phyloP scores from a whole-genome alignment of 345 rosid genomes.

The Eucalyptus viminalis region DNA sequence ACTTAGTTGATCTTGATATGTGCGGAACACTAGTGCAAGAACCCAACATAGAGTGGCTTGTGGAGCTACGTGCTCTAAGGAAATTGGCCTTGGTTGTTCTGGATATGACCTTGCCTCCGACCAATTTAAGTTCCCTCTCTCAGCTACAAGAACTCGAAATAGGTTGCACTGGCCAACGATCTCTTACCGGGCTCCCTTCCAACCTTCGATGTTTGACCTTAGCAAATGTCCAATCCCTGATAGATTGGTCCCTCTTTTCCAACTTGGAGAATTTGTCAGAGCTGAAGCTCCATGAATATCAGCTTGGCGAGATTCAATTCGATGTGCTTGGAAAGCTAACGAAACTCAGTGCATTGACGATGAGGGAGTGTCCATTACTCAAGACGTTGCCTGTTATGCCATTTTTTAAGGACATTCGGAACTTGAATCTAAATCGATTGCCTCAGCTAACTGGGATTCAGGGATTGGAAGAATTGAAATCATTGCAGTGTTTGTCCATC shows the following conservation, averaged over 20 bases:
- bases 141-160: background rate
- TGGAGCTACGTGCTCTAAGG: background rate
- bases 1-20: background rate
- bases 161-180: background rate
- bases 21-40: background rate
- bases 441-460: background rate
- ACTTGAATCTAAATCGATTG: background rate
- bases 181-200: background rate
- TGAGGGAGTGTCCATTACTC: background rate
- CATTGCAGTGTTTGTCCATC: background rate
- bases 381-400: background rate
- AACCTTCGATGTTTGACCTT: background rate
- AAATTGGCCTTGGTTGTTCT: background rate
- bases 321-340: background rate
- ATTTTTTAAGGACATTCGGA: background rate
- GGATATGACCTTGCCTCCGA: background rate
- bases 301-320: background rate
- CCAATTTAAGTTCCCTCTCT: background rate
- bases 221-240: background rate
- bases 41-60: background rate
- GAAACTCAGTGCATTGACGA: background rate
- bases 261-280: background rate
- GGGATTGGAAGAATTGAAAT: background rate
- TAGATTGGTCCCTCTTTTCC: background rate
- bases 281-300: background rate